These are phyloP conservation scores for Craspedostauros australis DNA, from an alignment of 108 stramenopile genomes.

Conservation along the genomic window DNA sequence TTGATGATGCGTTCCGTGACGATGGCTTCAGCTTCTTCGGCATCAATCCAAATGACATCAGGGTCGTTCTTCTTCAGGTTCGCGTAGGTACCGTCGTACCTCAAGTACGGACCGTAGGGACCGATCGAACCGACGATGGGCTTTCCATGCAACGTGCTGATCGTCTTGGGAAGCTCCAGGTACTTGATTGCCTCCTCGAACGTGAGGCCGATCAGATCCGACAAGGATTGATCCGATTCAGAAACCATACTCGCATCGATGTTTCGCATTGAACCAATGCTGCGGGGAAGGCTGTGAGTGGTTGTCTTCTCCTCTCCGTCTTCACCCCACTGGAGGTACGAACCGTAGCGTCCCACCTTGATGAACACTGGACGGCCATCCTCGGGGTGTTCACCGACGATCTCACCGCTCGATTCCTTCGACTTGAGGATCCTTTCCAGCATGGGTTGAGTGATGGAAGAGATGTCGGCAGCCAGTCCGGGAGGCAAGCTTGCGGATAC, in stretches of 20 bases:
- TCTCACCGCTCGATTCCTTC: constrained; percentile 28
- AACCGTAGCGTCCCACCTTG: constrained; percentile 44
- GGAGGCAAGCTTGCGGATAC: constrained; percentile 35
- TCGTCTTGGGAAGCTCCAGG: constrained; percentile 32
- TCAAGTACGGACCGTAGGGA: constrained; percentile 60
- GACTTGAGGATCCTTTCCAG: constrained; percentile 24
- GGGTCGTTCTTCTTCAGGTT: constrained; percentile 34
- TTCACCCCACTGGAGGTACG: constrained; percentile 55
- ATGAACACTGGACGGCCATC: constrained; percentile 39
- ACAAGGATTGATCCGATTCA: constrained; percentile 2
- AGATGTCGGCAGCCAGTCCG: constrained; percentile 49
- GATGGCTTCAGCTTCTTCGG: constrained; percentile 23
- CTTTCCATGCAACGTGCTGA: constrained; percentile 27
- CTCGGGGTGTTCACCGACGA: constrained; percentile 40
- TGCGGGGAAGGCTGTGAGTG: constrained; percentile 44
- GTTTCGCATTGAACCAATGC: constrained; percentile 32
- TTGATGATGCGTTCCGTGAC: constrained; percentile 47
- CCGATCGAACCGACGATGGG: constrained; percentile 45
- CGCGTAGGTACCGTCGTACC: constrained; percentile 44
- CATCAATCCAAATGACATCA: constrained; percentile 37
- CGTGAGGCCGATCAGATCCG: constrained; percentile 24
- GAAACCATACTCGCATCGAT: background rate
- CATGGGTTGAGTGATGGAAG: constrained; percentile 28
- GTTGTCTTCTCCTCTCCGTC: constrained; percentile 39
- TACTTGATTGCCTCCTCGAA: constrained; percentile 48